Evolutionary conservation across 139 green algal genomes (phyloP).

Genomic region (Coccomyxa sp.): DNA sequence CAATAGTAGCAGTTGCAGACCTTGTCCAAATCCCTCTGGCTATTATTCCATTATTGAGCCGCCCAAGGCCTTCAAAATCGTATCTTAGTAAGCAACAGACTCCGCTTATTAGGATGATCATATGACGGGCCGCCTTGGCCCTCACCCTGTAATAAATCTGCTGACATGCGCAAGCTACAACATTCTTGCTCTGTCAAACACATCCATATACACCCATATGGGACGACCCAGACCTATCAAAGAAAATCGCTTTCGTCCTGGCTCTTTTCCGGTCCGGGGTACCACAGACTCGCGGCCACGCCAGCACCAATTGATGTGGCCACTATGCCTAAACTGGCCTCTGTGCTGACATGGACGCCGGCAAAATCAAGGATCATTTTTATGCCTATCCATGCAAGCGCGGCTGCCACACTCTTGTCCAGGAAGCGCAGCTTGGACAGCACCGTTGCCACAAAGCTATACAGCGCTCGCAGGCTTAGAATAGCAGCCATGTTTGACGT

Average conservation of each 20-base stretch:
- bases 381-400: slow-evolving; percentile 18
- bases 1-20: too few relatives aligned
- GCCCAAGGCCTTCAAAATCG: too few relatives aligned
- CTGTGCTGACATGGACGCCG: slow-evolving; percentile 67
- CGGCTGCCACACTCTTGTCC: slow-evolving; percentile 79
- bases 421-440: slow-evolving; percentile 53
- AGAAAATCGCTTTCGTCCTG: not conserved
- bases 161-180: too few relatives aligned
- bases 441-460: slow-evolving; percentile 53
- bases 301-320: slow-evolving; percentile 57
- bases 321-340: slow-evolving; percentile 69
- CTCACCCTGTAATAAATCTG: too few relatives aligned
- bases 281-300: slow-evolving; percentile 64
- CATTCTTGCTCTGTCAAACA: too few relatives aligned
- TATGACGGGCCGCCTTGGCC: too few relatives aligned
- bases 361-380: slow-evolving; percentile 74
- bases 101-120: too few relatives aligned
- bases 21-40: too few relatives aligned
- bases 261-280: slow-evolving; percentile 5
- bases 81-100: too few relatives aligned
- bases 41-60: too few relatives aligned
- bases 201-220: too few relatives aligned
- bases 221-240: not conserved
- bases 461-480: slow-evolving; percentile 73
- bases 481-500: slow-evolving; percentile 95